Base-by-base conservation (phyloP, 305 asterid species). In the Solanum chacoense region DNA sequence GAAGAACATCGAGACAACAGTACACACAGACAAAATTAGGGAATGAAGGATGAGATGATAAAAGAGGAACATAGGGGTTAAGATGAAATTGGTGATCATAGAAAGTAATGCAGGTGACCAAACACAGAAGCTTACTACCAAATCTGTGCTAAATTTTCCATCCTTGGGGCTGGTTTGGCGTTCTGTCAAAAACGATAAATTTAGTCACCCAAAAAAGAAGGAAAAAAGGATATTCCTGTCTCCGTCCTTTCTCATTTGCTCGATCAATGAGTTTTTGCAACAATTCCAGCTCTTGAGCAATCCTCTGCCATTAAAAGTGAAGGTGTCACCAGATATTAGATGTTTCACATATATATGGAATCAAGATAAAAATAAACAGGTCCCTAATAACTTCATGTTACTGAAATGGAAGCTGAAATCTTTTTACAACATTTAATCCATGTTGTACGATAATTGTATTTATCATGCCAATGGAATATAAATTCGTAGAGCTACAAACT, bases 241-340 rank as follows among this genome's bases (percentile, higher is more conserved):
- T 95, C 95, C 97, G 89, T 87, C 99, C 99, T 94, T 96, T 95
- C 90, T 94, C 99, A 90, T 94, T 94, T 90, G 98, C 96, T 26
- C 32, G 93, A 18, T 92, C 93, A 29, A 93, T 94, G 87, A 37
- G 94, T 20, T 31, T 80, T 84, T 86, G 89, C 95, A 95, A 87
- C 90, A 90, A 69, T 77, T 26, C 81, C 93, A 95, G 93, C 91
- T 96, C 95, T 92, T 88, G 92, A 65, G 31, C 79, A 93, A 97
- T 95, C 95, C 95, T 84, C 99, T 95, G 95, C 83, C 35, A 89
- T 63, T 83, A 22, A 89, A 83, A 55, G 11, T 34, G 45, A 75
- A 75, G 74, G 74, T 22, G 74, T 63, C 74, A 84, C 36, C 32
- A 31, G 42, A 29, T 29, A 83, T 83, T 32, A 50, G 72, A 50